These are phyloP conservation scores for Pouteria campechiana DNA, from an alignment of 179 eudicot species.

Conservation along the genomic window DNA sequence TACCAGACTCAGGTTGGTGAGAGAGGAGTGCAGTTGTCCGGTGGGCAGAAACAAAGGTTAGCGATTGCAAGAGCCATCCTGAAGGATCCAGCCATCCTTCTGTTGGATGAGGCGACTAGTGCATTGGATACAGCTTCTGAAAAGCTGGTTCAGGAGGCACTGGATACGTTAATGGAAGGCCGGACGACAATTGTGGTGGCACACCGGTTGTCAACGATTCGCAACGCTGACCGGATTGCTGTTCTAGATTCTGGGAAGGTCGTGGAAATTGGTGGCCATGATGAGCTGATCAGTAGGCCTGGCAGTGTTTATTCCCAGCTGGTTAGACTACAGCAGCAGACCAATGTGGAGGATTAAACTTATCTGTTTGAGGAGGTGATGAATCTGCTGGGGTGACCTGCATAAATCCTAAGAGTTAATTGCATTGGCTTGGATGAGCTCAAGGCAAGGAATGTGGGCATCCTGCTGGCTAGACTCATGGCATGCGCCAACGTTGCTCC, in stretches of 20 bases:
- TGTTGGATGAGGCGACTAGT: slow-evolving; percentile 66
- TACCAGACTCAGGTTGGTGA: slow-evolving; percentile 53
- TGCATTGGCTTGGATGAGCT: no score
- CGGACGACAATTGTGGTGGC: slow-evolving; percentile 49
- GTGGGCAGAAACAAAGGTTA: slow-evolving; percentile 64
- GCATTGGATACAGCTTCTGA: slow-evolving; percentile 49
- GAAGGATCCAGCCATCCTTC: slow-evolving; percentile 41
- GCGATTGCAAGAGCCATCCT: slow-evolving; percentile 60
- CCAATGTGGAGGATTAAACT: neutral
- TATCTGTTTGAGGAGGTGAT: no score
- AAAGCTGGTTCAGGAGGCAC: slow-evolving; percentile 51
- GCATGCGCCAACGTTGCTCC: no score
- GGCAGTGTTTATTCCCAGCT: slow-evolving; percentile 20
- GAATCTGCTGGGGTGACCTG: no score
- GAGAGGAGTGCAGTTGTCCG: slow-evolving; percentile 53
- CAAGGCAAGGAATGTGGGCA: no score
- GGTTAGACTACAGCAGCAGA: slow-evolving; percentile 15
- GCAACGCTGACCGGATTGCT: slow-evolving; percentile 32
- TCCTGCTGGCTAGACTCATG: no score
- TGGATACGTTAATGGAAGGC: slow-evolving; percentile 38
- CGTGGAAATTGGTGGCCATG: slow-evolving; percentile 34
- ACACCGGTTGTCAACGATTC: slow-evolving; percentile 43
- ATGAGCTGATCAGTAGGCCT: slow-evolving; percentile 13
- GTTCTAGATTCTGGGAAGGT: slow-evolving; percentile 45
- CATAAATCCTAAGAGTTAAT: no score